Evolutionary conservation across 2,329 filamentous ascomycete genomes (phyloP).

Genomic region (Arthrinium phaeospermum): DNA sequence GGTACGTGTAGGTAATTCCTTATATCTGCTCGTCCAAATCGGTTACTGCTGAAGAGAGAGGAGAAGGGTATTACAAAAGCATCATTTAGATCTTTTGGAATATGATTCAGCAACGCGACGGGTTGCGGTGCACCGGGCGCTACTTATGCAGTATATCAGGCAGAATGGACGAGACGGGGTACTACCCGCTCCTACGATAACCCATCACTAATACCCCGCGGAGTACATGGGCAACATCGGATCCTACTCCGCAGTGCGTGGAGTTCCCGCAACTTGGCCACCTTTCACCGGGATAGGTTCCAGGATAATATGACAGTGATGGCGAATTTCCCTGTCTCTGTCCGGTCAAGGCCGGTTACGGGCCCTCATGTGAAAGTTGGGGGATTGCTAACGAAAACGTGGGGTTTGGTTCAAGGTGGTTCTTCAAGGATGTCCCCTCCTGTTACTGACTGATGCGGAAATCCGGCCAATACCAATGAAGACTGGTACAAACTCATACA

Average conservation of each 20-base stretch:
- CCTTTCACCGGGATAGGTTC: not conserved
- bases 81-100: not conserved
- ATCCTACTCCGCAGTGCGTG: not conserved
- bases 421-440: not conserved
- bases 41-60: too few relatives aligned
- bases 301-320: not conserved
- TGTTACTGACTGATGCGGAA: not conserved
- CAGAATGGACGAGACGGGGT: not conserved
- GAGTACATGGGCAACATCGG: not conserved
- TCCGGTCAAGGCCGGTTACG: not conserved
- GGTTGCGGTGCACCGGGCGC: not conserved
- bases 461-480: not conserved
- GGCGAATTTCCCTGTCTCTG: not conserved
- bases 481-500: not conserved
- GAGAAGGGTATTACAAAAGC: not conserved
- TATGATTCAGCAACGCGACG: not conserved
- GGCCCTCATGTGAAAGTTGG: not conserved
- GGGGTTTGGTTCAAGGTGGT: too few relatives aligned
- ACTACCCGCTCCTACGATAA: not conserved
- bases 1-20: not conserved
- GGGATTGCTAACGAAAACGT: not conserved
- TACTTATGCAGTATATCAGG: constrained; percentile 14
- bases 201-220: constrained; percentile 8
- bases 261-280: not conserved
- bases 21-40: not conserved